These are phyloP conservation scores for Diutina neorugosa DNA, from an alignment of 1,139 yeast genomes.

Conservation along the genomic window DNA sequence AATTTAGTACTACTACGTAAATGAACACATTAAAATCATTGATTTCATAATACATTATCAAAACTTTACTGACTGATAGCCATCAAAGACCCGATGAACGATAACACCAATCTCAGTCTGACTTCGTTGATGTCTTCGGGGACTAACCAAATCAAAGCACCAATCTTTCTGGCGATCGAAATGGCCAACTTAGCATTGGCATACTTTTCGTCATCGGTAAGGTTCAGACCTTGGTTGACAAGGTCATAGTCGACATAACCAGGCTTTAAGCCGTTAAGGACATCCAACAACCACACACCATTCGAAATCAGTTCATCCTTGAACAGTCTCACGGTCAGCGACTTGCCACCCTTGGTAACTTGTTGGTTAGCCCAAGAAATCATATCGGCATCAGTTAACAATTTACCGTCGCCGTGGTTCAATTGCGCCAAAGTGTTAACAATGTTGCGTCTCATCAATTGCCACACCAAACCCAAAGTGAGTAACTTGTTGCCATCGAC, in stretches of 20 bases:
- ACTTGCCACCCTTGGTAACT: conserved; percentile 74
- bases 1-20: not conserved
- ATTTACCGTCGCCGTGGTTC: conserved; percentile 34
- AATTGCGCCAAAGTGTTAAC: conserved; percentile 68
- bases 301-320: conserved; percentile 65
- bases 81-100: conserved; percentile 95
- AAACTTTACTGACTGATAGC: conserved; percentile 13
- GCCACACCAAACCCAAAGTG: conserved; percentile 97
- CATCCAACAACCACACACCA: conserved; percentile 78
- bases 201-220: conserved; percentile 65
- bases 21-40: not conserved
- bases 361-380: conserved; percentile 88
- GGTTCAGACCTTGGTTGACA: conserved; percentile 60
- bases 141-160: conserved; percentile 95
- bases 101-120: conserved; percentile 81
- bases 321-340: conserved; percentile 62
- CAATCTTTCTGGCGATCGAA: conserved; percentile 94
- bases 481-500: conserved; percentile 86
- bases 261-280: conserved; percentile 86
- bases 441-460: conserved; percentile 93
- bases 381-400: conserved; percentile 70
- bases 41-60: not conserved
- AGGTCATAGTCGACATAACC: conserved; percentile 95
- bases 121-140: conserved; percentile 99
- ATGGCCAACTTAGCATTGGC: conserved; percentile 96